A percentile compares a stretch with the other conserved stretches of the same genome.
Conservation (phyloP, 768 basidiomycete species). For the Xerocomellus intermedius region DNA sequence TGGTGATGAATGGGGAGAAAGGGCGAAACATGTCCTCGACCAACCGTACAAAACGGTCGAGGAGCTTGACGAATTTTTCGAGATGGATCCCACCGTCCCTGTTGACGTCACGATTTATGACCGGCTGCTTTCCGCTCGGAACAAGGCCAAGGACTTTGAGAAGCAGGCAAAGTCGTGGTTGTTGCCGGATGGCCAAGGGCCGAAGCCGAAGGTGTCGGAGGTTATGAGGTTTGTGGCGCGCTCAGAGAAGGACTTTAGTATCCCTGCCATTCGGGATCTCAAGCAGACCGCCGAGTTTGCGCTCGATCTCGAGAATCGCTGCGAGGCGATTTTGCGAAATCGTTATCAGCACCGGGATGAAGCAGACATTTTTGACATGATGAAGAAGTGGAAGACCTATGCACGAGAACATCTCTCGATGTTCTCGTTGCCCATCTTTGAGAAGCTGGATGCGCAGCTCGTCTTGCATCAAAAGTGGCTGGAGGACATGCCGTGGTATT, state of each 20-base stretch:
- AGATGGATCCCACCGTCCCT: constrained; percentile 63
- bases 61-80: constrained; percentile 71
- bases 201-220: constrained; percentile 64
- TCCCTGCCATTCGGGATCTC: constrained; percentile 61
- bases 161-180: constrained; percentile 76
- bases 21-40: constrained; percentile 61
- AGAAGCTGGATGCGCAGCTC: constrained; percentile 68
- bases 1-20: constrained; percentile 77
- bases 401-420: constrained; percentile 68
- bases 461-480: constrained; percentile 69
- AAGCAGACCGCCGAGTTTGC: constrained; percentile 74
- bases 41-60: constrained; percentile 73
- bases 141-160: constrained; percentile 76
- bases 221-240: constrained; percentile 65
- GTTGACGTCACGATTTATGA: constrained; percentile 67
- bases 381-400: constrained; percentile 72
- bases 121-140: constrained; percentile 59
- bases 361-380: constrained; percentile 67
- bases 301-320: constrained; percentile 71
- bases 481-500: constrained; percentile 77
- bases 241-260: constrained; percentile 76
- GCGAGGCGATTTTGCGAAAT: constrained; percentile 70
- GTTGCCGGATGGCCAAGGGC: constrained; percentile 49
- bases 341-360: constrained; percentile 54
- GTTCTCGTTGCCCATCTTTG: constrained; percentile 71